phyloP scores from a whole-genome alignment of 306 rosid species.

The Astragalus glycyphyllos region DNA sequence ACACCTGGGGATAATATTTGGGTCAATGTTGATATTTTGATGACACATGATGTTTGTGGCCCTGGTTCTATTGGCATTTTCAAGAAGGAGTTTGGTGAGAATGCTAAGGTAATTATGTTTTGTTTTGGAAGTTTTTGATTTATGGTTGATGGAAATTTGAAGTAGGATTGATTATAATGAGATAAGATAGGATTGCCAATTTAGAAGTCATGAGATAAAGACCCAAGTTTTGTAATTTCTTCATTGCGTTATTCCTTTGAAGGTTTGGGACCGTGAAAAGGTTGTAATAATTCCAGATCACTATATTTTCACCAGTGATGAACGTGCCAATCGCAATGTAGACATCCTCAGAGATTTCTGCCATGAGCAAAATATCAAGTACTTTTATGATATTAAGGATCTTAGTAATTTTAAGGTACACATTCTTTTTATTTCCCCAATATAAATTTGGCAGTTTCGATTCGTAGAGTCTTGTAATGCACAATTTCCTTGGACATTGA shows the following conservation, averaged over 20 bases:
- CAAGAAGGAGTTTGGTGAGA: conserved; percentile 89
- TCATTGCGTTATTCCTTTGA: conserved; percentile 38
- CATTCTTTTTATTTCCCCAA: conserved; percentile 12
- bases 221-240: conserved; percentile 12
- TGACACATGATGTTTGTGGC: conserved; percentile 97
- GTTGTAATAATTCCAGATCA: conserved; percentile 93
- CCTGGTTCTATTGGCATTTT: conserved; percentile 96
- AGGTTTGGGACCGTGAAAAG: conserved; percentile 99
- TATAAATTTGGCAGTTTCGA: conserved; percentile 3
- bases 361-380: conserved; percentile 84
- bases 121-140: not conserved
- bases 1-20: conserved; percentile 88
- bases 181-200: conserved; percentile 13
- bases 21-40: conserved; percentile 84
- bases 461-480: conserved; percentile 21
- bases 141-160: not conserved
- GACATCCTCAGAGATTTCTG: conserved; percentile 93
- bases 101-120: conserved; percentile 69
- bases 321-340: conserved; percentile 94
- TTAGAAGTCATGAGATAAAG: conserved; percentile 7
- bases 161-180: not conserved
- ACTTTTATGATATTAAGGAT: conserved; percentile 94
- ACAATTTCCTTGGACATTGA: conserved; percentile 14
- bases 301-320: conserved; percentile 89
- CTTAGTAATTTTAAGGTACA: conserved; percentile 85